Evolutionary conservation across 1,139 yeast genomes (phyloP), one percentile per base, ranked within the genome.

Genomic region (Taphrina populina): DNA sequence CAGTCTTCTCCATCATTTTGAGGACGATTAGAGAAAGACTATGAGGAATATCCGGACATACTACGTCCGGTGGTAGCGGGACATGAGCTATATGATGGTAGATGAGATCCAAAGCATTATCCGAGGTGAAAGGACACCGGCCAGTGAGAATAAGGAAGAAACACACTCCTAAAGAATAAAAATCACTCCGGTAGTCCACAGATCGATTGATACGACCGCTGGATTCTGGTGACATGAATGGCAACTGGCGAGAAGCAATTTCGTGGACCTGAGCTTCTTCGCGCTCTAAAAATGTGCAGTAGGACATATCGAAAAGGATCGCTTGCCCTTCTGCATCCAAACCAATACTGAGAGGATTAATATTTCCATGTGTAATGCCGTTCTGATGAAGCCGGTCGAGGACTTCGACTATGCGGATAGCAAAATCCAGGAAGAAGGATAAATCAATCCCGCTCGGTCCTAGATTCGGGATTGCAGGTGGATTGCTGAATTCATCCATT

Each of bases 171-270:
- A 52, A 17, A n/a, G 56, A 52, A 30, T 52, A 52, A 20, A 52
- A 52, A 26, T 52, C 56, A 24, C 52, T 44, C 36, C 56, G 52
- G 13, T 29, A 43, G 36, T 52, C 56, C n/a, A 37, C 49, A 20
- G 45, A 37, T 7, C 56, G 37, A 23, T 44, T 44, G 30, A 44
- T 52, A 13, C 56, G 52, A 11, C 56, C 56, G 13, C 53, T 34
- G 11, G 52, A 45, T 20, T 52, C 56, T 4, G 56, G 56, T 2
- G 56, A 43, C 39, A 52, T 43, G 34, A 37, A 52, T 8, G 56
- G 56, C 20, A 52, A 13, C 3, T 34, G 35, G 4, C 49, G 37
- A 10, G 37, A 21, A 4, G 33, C 39, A 26, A 52, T 26, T 19
- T 13, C 43, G 23, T 24, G 40, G 13, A 43, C 17, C 13, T 34